Base-by-base conservation (phyloP, 2,329 filamentous ascomycete genomes). In the Bisporella sp. region DNA sequence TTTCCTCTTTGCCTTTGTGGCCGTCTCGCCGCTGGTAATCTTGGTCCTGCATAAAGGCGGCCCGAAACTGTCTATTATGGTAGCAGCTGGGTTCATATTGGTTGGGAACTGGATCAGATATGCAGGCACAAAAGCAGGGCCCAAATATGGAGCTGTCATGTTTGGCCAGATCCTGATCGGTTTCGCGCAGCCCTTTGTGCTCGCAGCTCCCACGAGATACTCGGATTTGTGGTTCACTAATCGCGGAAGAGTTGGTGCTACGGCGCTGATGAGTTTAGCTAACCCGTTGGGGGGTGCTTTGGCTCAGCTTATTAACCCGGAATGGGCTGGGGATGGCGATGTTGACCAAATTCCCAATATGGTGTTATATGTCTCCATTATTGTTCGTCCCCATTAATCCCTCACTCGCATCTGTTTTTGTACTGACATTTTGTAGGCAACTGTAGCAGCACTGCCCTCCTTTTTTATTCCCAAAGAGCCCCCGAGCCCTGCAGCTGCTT, bases 171-270 rank as follows among this genome's bases (percentile, higher is more conserved):
- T 97, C 65, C 67, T 99, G 53, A 89, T 87, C 47, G 93, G 92
- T 1, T 76, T 96, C 39, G 84, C 89, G 1, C 93, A 99, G 65
- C 91, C 93, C 0, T 97, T 97, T 66, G 89, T 95, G 9, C 79
- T 97, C 7, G 83, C 86, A 5, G 89, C 92, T 0, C 92, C 93
- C 1, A 92, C 93, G 0, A 77, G 89, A 54, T 99, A 95, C 69
- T 93, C 88, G 49, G 91, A 96, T 65, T 73, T 96, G 53, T 97
- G 93, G 93, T 97, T 97, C 70, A 91, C 89, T 1, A 84, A 87
- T 60, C 73, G 75, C 8, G 92, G 91, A 6, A 81, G 93, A 49
- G 87, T 96, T 9, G 85, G 86, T 48, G 92, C 92, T 13, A 97
- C 92, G 1, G 93, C 92, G 1, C 63, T 96, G 35, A 84, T 85